Percentiles rank a stretch among this genome's conserved stretches.
Conservation (phyloP, 345 rosid species). For the Excoecaria cochinchinensis region DNA sequence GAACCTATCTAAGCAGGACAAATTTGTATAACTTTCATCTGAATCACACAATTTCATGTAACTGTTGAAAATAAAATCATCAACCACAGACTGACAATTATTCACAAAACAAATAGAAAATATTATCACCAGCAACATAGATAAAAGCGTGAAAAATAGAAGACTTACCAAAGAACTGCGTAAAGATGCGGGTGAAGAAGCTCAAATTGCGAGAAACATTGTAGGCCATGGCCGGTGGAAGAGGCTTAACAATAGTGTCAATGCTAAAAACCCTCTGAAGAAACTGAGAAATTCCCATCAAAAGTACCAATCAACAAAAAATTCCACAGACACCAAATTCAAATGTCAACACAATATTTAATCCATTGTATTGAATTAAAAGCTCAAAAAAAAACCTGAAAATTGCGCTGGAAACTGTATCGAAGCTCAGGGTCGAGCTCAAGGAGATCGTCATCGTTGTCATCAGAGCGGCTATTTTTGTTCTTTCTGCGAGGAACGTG, state of each 20-base stretch:
- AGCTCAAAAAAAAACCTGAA: constrained; percentile 41
- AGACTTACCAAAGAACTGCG: constrained; percentile 90
- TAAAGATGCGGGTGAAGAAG: constrained; percentile 94
- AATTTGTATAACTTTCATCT: neutral
- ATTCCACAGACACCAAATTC: neutral
- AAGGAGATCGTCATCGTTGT: constrained; percentile 45
- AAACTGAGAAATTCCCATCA: constrained; percentile 44
- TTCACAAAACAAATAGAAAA: neutral
- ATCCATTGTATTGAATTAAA: neutral
- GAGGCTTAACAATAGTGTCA: constrained; percentile 94
- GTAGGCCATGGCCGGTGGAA: constrained; percentile 87
- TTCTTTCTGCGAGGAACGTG: constrained; percentile 62
- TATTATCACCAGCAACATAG: neutral
- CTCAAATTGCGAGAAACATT: constrained; percentile 87
- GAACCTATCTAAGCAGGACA: too few relatives aligned
- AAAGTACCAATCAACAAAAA: neutral
- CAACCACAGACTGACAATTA: neutral
- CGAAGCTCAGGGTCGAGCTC: constrained; percentile 95
- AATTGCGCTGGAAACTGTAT: constrained; percentile 94
- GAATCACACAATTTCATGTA: neutral
- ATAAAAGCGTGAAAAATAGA: neutral
- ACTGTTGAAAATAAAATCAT: neutral
- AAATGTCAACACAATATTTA: neutral
- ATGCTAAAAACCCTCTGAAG: constrained; percentile 84
- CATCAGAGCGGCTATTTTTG: constrained; percentile 18